A percentile compares a stretch with the other conserved stretches of the same genome.
These are phyloP conservation scores for Nakazawaea peltata DNA, from an alignment of 805 yeast genomes.

Conservation along the genomic window DNA sequence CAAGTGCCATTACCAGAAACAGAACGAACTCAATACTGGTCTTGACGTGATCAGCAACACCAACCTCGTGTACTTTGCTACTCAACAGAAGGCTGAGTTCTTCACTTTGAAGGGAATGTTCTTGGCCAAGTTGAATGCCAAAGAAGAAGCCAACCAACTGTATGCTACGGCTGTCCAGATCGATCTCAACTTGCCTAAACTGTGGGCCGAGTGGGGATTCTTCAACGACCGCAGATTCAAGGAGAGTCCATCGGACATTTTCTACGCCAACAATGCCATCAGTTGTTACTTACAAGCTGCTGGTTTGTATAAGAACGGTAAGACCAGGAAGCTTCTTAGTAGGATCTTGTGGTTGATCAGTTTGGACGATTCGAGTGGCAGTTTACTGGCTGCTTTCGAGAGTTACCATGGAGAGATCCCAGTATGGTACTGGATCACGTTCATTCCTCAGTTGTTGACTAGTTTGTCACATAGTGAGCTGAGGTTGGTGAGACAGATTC, in stretches of 20 bases:
- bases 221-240: conserved; percentile 85
- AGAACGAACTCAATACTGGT: conserved; percentile 87
- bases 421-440: conserved; percentile 98
- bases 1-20: conserved; percentile 91
- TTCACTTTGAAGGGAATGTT: conserved; percentile 98
- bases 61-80: conserved; percentile 89
- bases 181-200: conserved; percentile 89
- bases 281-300: conserved; percentile 97
- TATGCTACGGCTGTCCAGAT: conserved; percentile 97
- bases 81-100: conserved; percentile 97
- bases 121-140: conserved; percentile 79
- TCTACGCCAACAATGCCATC: conserved; percentile 86
- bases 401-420: conserved; percentile 94
- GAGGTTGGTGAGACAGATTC: conserved; percentile 73
- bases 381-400: conserved; percentile 81
- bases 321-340: conserved; percentile 80
- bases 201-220: conserved; percentile 99
- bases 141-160: conserved; percentile 95
- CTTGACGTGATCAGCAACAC: conserved; percentile 95
- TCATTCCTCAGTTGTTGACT: conserved; percentile 87
- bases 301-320: conserved; percentile 87
- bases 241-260: conserved; percentile 73
- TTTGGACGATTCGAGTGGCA: conserved; percentile 77
- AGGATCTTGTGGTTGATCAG: conserved; percentile 91
- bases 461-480: conserved; percentile 91